Percentiles rank a stretch among this genome's conserved stretches.
Conservation (phyloP, 1,284 basidiomycete genomes). For the Cutaneotrichosporon mucoides region DNA sequence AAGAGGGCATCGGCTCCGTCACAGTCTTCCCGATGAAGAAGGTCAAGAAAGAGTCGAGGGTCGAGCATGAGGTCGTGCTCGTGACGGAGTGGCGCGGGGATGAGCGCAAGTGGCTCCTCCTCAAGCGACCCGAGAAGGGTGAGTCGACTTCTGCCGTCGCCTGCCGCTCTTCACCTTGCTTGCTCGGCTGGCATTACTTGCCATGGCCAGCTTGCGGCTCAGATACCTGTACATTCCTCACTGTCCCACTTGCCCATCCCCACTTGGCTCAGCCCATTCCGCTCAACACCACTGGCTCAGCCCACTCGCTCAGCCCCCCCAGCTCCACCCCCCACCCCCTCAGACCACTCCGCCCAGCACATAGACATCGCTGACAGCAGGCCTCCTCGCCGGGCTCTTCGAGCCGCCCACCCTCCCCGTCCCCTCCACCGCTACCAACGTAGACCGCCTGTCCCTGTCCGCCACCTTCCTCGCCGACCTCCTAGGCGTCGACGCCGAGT, state of each 20-base stretch:
- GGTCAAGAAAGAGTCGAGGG: conserved; percentile 73
- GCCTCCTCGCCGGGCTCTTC: conserved; percentile 76
- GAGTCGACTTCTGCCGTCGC: conserved; percentile 15
- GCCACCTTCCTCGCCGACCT: conserved; percentile 3
- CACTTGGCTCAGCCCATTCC: too few relatives aligned
- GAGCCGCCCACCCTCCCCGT: conserved; percentile 44
- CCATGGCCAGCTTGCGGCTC: too few relatives aligned
- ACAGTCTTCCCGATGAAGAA: conserved; percentile 82
- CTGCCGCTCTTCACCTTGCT: too few relatives aligned
- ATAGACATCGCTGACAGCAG: conserved; percentile 52
- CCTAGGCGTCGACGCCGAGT: background rate
- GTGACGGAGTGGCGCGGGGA: conserved; percentile 68
- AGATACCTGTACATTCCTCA: too few relatives aligned
- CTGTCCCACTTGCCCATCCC: too few relatives aligned
- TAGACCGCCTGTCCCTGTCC: conserved; percentile 9
- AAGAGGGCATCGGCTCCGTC: conserved; percentile 48
- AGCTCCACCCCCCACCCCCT: too few relatives aligned
- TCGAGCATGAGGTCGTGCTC: conserved; percentile 80
- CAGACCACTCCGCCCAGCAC: too few relatives aligned
- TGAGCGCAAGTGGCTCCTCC: conserved; percentile 61
- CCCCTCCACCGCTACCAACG: background rate
- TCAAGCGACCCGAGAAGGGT: conserved; percentile 80
- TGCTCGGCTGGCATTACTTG: too few relatives aligned
- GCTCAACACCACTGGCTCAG: too few relatives aligned
- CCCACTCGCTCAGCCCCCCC: too few relatives aligned